A percentile compares a stretch with the other conserved stretches of the same genome.
phyloP scores from a whole-genome alignment of 1,284 basidiomycete species.

The Irpex rosettiformis region DNA sequence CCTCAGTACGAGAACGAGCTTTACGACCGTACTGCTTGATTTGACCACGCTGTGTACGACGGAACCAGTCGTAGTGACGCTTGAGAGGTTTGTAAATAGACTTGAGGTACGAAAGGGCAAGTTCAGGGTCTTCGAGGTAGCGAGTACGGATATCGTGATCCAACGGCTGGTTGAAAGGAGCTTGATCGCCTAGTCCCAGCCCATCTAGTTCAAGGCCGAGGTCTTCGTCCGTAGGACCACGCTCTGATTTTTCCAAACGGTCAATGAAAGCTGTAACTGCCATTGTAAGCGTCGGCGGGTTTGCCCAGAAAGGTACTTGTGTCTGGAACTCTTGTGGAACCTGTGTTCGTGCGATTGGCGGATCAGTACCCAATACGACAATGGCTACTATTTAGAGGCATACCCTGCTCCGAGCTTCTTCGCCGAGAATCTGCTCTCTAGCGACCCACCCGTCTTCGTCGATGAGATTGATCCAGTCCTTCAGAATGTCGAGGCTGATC shows the following conservation, averaged over 20 bases:
- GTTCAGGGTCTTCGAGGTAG: constrained; percentile 54
- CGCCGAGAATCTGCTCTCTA: constrained; percentile 92
- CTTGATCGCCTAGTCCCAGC: constrained; percentile 46
- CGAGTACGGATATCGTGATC: constrained; percentile 34
- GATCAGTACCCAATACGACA: neutral
- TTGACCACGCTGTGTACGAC: constrained; percentile 88
- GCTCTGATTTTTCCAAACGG: constrained; percentile 51
- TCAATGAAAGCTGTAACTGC: constrained; percentile 86
- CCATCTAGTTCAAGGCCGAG: constrained; percentile 70
- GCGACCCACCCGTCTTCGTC: constrained; percentile 95
- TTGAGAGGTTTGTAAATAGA: constrained; percentile 83
- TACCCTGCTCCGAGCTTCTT: constrained; percentile 90
- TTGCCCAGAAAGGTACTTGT: constrained; percentile 90
- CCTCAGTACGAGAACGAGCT: constrained; percentile 83
- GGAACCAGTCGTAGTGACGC: constrained; percentile 94
- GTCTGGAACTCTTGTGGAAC: constrained; percentile 88
- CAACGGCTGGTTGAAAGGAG: constrained; percentile 35
- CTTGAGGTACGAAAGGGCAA: constrained; percentile 66
- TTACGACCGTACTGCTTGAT: constrained; percentile 85
- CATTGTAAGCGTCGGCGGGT: constrained; percentile 92
- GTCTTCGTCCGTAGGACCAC: constrained; percentile 51
- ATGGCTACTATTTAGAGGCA: constrained; percentile 1
- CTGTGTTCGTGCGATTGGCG: constrained; percentile 33
- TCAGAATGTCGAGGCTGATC: constrained; percentile 78
- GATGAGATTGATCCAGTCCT: constrained; percentile 86